Evolutionary conservation across 2,329 filamentous ascomycete genomes (phyloP).

Genomic region (Fusarium musae): DNA sequence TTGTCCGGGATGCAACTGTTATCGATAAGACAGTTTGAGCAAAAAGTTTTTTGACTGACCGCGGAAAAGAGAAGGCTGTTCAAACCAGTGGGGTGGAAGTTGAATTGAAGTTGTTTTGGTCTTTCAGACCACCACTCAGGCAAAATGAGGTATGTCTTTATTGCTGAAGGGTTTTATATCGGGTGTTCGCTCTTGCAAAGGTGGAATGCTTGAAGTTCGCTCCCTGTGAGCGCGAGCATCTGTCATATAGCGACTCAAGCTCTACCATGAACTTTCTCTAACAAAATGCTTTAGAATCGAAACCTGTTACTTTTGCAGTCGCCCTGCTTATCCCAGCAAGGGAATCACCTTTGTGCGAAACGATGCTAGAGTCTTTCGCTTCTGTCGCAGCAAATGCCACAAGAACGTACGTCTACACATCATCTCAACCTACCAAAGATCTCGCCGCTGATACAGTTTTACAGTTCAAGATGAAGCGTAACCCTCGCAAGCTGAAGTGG

Average conservation of each 20-base stretch:
- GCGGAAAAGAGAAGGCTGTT: conserved; percentile 28
- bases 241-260: background rate
- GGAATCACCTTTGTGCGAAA: conserved; percentile 65
- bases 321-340: conserved; percentile 65
- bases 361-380: conserved; percentile 65
- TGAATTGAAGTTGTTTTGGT: conserved; percentile 43
- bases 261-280: conserved; percentile 22
- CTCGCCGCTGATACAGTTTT: conserved; percentile 13
- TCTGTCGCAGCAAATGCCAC: conserved; percentile 70
- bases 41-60: conserved; percentile 42
- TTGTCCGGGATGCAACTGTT: conserved; percentile 33
- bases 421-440: background rate
- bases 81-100: conserved; percentile 42
- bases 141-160: conserved; percentile 43
- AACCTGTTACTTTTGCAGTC: conserved; percentile 59
- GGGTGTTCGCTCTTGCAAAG: background rate
- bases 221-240: background rate
- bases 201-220: background rate
- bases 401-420: conserved; percentile 60
- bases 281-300: conserved; percentile 52
- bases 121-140: conserved; percentile 39
- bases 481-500: conserved; percentile 96
- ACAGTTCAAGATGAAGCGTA: conserved; percentile 96
- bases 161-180: background rate
- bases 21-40: conserved; percentile 43